Percentiles rank a stretch among this genome's conserved stretches.
Conservation (phyloP, 139 green algal genomes). For the Chlamydomonas asymmetrica region DNA sequence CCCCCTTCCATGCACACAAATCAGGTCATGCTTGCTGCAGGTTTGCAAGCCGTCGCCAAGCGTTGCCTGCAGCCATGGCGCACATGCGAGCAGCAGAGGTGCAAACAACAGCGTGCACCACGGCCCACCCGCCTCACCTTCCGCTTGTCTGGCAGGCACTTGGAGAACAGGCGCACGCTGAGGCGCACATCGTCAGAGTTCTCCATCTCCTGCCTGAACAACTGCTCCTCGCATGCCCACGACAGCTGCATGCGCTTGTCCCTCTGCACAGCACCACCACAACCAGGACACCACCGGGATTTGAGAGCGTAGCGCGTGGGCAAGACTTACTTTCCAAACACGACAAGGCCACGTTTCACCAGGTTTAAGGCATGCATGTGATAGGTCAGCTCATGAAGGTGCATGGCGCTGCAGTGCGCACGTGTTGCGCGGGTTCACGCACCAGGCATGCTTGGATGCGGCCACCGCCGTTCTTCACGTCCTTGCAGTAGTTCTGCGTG, state of each 20-base stretch:
- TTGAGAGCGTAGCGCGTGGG: background rate
- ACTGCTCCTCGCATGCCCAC: slow-evolving; percentile 72
- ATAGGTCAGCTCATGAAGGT: background rate
- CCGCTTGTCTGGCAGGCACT: slow-evolving; percentile 61
- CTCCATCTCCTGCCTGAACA: slow-evolving; percentile 82
- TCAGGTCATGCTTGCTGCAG: too few species aligned
- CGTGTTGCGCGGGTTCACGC: background rate
- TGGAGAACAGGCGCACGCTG: slow-evolving; percentile 53
- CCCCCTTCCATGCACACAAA: too few species aligned
- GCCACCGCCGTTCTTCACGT: slow-evolving; percentile 46
- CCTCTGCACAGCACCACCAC: slow-evolving; percentile 35
- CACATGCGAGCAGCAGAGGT: too few species aligned
- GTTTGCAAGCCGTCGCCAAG: too few species aligned
- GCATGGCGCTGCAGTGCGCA: background rate
- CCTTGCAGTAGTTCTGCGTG: slow-evolving; percentile 34
- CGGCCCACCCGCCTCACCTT: slow-evolving; percentile 30
- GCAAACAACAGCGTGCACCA: too few species aligned
- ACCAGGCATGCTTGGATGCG: slow-evolving; percentile 69
- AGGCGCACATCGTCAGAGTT: slow-evolving; percentile 81
- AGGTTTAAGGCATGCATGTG: background rate
- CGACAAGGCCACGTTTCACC: slow-evolving; percentile 7
- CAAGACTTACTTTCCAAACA: background rate
- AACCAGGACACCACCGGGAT: too few species aligned
- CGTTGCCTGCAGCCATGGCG: too few species aligned
- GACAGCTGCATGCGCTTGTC: slow-evolving; percentile 49